A percentile compares a stretch with the other conserved stretches of the same genome.
Conservation (phyloP, 1,284 basidiomycete genomes). For the Coniferiporia weirii region DNA sequence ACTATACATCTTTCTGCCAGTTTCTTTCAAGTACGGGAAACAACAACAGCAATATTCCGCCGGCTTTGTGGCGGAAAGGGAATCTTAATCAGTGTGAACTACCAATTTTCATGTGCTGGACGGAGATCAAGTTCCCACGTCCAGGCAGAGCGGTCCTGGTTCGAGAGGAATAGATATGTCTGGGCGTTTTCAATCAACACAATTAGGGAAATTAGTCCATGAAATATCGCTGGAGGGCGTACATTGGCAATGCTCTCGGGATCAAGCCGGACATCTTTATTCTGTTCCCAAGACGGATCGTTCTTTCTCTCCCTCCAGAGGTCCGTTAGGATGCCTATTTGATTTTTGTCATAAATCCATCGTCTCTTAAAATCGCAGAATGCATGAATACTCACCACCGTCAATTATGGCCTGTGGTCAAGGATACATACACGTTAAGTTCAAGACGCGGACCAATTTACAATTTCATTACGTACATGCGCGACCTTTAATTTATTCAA, state of each 20-base stretch:
- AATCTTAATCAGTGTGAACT: too few relatives aligned
- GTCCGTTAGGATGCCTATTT: constrained; percentile 5
- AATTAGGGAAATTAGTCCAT: not conserved
- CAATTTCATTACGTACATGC: constrained; percentile 5
- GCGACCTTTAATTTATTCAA: constrained; percentile 3
- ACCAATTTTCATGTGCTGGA: constrained; percentile 41
- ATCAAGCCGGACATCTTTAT: constrained; percentile 22
- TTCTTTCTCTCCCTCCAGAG: not conserved
- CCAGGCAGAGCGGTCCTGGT: constrained; percentile 58
- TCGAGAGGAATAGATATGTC: constrained; percentile 50
- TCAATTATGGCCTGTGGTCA: constrained; percentile 7
- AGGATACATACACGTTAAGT: not conserved
- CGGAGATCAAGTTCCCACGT: constrained; percentile 65
- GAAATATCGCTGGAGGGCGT: not conserved
- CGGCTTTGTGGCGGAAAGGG: too few relatives aligned
- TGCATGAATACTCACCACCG: constrained; percentile 1
- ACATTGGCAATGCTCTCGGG: constrained; percentile 28
- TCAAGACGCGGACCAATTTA: not conserved
- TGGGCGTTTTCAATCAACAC: constrained; percentile 5
- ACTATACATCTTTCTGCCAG: not conserved
- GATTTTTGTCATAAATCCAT: not conserved
- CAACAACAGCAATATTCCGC: not conserved
- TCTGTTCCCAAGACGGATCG: constrained; percentile 22
- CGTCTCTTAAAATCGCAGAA: not conserved
- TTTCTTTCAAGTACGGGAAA: too few relatives aligned